phyloP scores from a whole-genome alignment of 345 rosid genomes.

The Dovyalis caffra region DNA sequence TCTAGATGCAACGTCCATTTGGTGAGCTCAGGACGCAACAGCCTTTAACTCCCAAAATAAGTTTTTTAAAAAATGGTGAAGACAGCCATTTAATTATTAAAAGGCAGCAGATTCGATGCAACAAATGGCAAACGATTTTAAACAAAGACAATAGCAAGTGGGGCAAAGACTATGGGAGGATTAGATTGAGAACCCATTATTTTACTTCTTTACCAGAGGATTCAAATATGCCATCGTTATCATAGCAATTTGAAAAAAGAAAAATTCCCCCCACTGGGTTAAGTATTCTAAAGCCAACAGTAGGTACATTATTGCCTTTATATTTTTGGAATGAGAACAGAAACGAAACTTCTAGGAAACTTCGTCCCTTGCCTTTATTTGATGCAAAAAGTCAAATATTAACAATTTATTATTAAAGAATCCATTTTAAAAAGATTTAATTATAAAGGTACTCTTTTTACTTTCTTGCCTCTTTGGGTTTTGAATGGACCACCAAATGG shows the following conservation, averaged over 20 bases:
- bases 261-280: too few relatives aligned
- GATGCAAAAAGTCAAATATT: not conserved
- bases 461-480: too few relatives aligned
- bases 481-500: not conserved
- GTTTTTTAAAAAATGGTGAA: too few relatives aligned
- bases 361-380: conserved; percentile 21
- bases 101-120: not conserved
- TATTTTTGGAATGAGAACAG: not conserved
- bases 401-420: too few relatives aligned
- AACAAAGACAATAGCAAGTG: not conserved
- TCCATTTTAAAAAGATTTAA: too few relatives aligned
- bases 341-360: conserved; percentile 38
- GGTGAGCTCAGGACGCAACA: not conserved
- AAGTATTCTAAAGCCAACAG: too few relatives aligned
- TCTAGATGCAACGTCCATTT: not conserved
- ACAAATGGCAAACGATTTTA: not conserved
- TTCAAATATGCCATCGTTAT: not conserved
- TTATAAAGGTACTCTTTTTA: too few relatives aligned
- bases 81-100: not conserved
- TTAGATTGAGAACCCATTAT: not conserved
- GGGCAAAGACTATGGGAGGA: not conserved
- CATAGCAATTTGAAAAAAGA: not conserved
- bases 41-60: too few relatives aligned
- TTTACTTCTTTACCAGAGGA: not conserved
- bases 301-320: too few relatives aligned